These are phyloP conservation scores for Solanum chiquidenum DNA, from an alignment of 257 asterid species.

Conservation along the genomic window DNA sequence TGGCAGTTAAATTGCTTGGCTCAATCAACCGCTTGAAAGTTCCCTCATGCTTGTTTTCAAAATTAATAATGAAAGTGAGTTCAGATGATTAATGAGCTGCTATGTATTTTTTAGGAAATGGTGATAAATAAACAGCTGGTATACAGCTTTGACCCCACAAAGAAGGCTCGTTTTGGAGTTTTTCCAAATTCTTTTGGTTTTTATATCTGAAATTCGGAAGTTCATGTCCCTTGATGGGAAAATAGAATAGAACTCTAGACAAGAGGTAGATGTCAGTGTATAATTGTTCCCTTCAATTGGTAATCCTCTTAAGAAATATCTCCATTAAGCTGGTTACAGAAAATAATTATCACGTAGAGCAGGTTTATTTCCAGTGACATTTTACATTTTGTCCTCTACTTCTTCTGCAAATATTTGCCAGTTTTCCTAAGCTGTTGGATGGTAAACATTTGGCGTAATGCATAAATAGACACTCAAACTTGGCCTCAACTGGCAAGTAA, in stretches of 20 bases:
- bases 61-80: neutral
- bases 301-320: neutral
- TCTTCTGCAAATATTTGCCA: neutral
- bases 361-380: neutral
- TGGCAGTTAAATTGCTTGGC: neutral
- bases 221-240: no score
- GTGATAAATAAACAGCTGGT: slow-evolving; percentile 62
- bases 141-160: slow-evolving; percentile 65
- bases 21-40: neutral
- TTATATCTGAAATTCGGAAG: no score
- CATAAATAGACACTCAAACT: neutral
- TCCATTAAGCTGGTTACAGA: neutral
- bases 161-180: slow-evolving; percentile 84
- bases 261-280: no score
- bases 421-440: neutral
- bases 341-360: neutral
- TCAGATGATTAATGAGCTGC: neutral
- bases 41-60: neutral
- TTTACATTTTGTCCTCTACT: neutral
- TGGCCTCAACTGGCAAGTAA: no score
- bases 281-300: neutral
- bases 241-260: no score
- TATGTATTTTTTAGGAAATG: slow-evolving; percentile 62
- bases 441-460: neutral
- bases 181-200: slow-evolving; percentile 29